Conservation (phyloP, 2,329 filamentous ascomycete genomes). For the Myotisia sp. region DNA sequence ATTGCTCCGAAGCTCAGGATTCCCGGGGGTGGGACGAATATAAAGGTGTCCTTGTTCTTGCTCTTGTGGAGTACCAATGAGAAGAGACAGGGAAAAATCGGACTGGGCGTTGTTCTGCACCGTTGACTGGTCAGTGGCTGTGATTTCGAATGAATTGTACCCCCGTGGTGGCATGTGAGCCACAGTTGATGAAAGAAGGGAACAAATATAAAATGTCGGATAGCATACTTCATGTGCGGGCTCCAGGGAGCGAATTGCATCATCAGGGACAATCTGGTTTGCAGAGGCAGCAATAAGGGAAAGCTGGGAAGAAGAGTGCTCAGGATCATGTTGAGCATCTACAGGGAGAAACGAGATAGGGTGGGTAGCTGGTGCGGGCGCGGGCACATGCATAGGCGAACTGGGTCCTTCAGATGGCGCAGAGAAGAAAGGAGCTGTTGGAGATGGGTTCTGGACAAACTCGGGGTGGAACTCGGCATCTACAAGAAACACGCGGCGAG, state of each 20-base stretch:
- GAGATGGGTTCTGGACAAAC: slow-evolving; percentile 2
- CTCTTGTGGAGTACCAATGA: neutral
- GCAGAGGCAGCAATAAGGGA: slow-evolving; percentile 35
- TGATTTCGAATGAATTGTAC: neutral
- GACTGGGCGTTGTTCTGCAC: neutral
- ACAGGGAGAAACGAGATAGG: neutral
- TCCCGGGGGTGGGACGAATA: slow-evolving; percentile 31
- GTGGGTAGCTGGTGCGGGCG: slow-evolving; percentile 1
- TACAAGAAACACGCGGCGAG: neutral
- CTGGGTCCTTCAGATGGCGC: slow-evolving; percentile 5
- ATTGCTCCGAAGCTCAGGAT: slow-evolving; percentile 23
- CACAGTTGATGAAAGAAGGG: neutral
- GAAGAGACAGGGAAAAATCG: neutral
- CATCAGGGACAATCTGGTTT: slow-evolving; percentile 31
- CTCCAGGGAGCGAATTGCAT: slow-evolving; percentile 20
- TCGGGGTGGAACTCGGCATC: slow-evolving; percentile 4
- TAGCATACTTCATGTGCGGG: slow-evolving; percentile 18
- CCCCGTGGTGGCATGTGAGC: too few relatives aligned
- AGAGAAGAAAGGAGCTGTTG: slow-evolving; percentile 4
- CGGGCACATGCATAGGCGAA: slow-evolving; percentile 2
- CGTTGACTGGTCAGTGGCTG: slow-evolving; percentile 1
- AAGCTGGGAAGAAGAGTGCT: slow-evolving; percentile 29
- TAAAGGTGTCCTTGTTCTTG: slow-evolving; percentile 15
- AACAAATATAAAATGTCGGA: slow-evolving; percentile 12
- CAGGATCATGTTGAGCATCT: slow-evolving; percentile 17